Evolutionary conservation across 345 rosid genomes (phyloP), one percentile per base, ranked within the genome.

Genomic region (Populus pruinosa): DNA sequence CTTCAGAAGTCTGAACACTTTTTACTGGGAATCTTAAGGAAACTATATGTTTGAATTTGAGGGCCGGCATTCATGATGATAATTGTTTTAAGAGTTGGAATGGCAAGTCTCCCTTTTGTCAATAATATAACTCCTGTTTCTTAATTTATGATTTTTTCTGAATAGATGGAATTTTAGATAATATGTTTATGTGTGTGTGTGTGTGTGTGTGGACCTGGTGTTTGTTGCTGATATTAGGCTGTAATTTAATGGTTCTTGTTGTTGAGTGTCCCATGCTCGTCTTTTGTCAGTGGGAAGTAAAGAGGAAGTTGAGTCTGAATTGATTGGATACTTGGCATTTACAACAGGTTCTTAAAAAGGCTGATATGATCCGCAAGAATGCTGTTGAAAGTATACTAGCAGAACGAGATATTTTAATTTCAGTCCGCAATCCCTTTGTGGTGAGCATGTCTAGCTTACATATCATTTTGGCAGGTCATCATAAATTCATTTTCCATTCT

Each of bases 351-450:
- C 91, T 96, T 71, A 96, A 91, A 82, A 96, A 96, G 83, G 99
- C 99, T 67, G 99, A 96, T 85, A 96, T 94, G 99, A 89, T 91
- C 55, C 97, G 99, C 50, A 96, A 96, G 87, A 96, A 96, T 89
- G 99, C 99, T 71, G 99, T 96, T 77, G 99, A 96, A 89, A 96
- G 99, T 81, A 96, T 96, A 79, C 84, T 94, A 78, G 99, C 99
- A 0, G 99, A 96, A 85, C 97, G 99, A n/a, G 96, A 96, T 89
- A 96, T 96, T 86, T 87, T 96, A 87, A 96, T 96, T 80, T 91
- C 97, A 70, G 99, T 96, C 71, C 97, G 97, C 81, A 96, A 96
- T 84, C 99, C 99, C 76, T 96, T 96, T 91, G 99, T 96, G 99
- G 99, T 96, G 87, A 94, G 99, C 81, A 81, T 83, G 84, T 86